Evolutionary conservation across 305 asterid genomes (phyloP), one percentile per base, ranked within the genome.

Genomic region (Fraxinus paxiana): DNA sequence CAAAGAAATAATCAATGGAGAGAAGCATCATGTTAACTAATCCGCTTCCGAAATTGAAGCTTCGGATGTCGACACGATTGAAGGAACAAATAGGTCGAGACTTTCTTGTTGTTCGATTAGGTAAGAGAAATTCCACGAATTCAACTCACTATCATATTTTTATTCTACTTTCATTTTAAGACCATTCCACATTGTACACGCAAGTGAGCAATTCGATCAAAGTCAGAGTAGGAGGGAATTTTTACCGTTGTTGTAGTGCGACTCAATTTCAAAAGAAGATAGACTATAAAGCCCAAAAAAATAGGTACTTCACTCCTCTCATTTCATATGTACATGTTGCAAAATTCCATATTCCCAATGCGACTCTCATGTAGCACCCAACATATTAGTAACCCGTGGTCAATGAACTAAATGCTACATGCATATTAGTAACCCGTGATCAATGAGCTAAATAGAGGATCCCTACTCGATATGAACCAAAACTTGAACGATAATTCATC

Each of bases 391-490:
- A 69, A 10, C 74, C 22, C 7, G 18, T 6, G 20, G 7, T 30
- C 38, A 2, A 30, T 69, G 74, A 10, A 2, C 8, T 67, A 67
- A 30, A 67, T 67, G 18, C 56, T 43, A 51, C 37, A 1, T 4
- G 71, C 26, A 67, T 1, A 28, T 28, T 67, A 67, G n/a, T 26
- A 67, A 9, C 73, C 18, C n/a, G 18, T n/a, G 7, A 67, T 28
- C 8, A 0, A 67, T 67, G 73, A 67, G 37, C 18, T 28, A 67
- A 28, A 28, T 12, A 28, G 38, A 12, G 20, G 38, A 67, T 67
- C 73, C 73, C 35, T 67, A 26, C 35, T 67, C 5, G 73, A 67
- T 67, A 67, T 67, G 73, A 26, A 63, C 33, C 73, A 67, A 67
- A 28, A 67, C 37, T 2, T 30, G 10, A 28, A 26, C 33, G 73